A percentile compares a stretch with the other conserved stretches of the same genome.
Conservation (phyloP, 495 filamentous ascomycete genomes). For the Astrothelium macrocarpum region DNA sequence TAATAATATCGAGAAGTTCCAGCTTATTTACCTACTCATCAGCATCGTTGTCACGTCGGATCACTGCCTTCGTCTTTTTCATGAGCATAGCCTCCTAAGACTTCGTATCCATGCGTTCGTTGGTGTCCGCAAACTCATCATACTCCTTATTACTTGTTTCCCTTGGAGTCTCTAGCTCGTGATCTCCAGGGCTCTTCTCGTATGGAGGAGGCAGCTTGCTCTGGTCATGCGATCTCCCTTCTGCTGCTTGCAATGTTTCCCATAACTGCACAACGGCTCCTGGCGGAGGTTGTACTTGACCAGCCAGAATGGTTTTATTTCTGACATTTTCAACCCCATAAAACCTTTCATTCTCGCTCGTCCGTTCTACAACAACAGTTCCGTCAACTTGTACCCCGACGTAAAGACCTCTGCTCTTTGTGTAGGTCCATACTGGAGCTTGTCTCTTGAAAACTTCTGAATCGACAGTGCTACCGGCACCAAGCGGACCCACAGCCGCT, state of each 20-base stretch:
- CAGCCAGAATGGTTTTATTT: slow-evolving; percentile 70
- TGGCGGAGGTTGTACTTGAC: slow-evolving; percentile 60
- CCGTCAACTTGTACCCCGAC: slow-evolving; percentile 75
- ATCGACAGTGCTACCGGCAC: slow-evolving; percentile 59
- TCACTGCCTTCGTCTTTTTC: too few relatives aligned
- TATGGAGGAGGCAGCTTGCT: slow-evolving; percentile 14
- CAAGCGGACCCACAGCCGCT: slow-evolving; percentile 69
- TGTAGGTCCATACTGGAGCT: slow-evolving; percentile 73
- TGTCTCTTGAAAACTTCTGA: slow-evolving; percentile 58
- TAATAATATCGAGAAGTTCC: too few relatives aligned
- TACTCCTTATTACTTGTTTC: slow-evolving; percentile 17
- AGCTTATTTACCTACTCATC: too few relatives aligned
- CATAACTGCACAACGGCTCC: slow-evolving; percentile 55
- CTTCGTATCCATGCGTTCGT: background rate
- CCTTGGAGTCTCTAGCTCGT: slow-evolving; percentile 13
- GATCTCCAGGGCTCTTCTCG: slow-evolving; percentile 9
- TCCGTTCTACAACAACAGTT: slow-evolving; percentile 72
- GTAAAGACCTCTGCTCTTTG: slow-evolving; percentile 76
- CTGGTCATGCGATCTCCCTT: slow-evolving; percentile 46
- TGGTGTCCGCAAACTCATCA: slow-evolving; percentile 12
- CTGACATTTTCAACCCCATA: slow-evolving; percentile 58
- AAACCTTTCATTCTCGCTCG: slow-evolving; percentile 81
- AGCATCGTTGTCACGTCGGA: too few relatives aligned
- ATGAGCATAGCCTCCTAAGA: background rate
- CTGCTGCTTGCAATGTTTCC: slow-evolving; percentile 73